Evolutionary conservation across 2,329 filamentous ascomycete genomes (phyloP), one percentile per base, ranked within the genome.

Genomic region (Madurella mycetomatis): DNA sequence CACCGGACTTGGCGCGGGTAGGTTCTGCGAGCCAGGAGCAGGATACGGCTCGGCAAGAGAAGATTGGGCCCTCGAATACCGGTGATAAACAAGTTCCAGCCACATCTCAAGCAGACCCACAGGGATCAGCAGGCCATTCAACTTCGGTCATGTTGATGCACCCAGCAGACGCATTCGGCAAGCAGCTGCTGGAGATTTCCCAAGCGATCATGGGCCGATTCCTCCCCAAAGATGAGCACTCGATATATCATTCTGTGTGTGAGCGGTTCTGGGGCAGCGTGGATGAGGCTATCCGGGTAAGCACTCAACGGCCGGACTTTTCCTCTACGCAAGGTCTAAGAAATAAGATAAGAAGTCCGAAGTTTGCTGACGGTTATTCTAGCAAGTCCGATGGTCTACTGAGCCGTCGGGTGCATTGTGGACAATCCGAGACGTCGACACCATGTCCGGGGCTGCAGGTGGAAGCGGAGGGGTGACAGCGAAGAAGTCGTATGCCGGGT

Each of bases 201-300:
- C 40, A 41, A 16, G 40, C 13, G 15, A 41, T 41, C 40, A n/a
- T 41, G 5, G 7, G 15, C 8, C 40, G 17, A 41, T 41, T 41
- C 15, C 40, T 41, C 9, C 40, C 40, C n/a, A 39, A 12, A 39
- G 40, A 41, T 17, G 15, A 41, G 9, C 13, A 17, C 40, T 15
- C 40, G n/a, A 9, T 17, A 16, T 41, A 41, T 16, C 41, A 44
- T 19, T 3, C 32, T 9, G 49, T 51, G 15, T 44, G 41, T 30
- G 13, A 32, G 30, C 41, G 49, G 15, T 45, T 39, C 41, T 51
- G 49, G 49, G 49, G 49, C 5, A 41, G 41, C 9, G 25, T 51
- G 4, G 49, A 51, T 39, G 30, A 25, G 31, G 45, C 45, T 9
- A 46, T 51, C 16, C 15, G 49, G 25, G 49, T 51, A 13, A 45